phyloP scores from a whole-genome alignment of 1,284 basidiomycete species.

The Microbotryum silenes-acaulis region DNA sequence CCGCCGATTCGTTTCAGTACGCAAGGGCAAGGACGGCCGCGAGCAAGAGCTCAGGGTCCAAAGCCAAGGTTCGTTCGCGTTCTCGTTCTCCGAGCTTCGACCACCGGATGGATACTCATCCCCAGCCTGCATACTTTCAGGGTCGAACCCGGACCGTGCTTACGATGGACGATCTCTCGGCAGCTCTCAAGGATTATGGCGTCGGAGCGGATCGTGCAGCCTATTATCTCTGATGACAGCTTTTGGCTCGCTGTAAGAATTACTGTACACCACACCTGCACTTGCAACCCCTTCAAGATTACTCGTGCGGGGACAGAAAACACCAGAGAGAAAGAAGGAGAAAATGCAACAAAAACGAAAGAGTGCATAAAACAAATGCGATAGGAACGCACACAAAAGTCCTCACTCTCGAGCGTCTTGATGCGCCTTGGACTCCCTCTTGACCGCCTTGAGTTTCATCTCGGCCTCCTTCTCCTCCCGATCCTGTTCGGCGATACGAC shows the following conservation, averaged over 20 bases:
- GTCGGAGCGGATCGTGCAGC: conserved; percentile 62
- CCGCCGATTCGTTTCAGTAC: conserved; percentile 94
- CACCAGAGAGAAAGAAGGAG: too few species aligned
- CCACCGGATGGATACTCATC: neutral
- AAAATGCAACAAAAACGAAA: too few species aligned
- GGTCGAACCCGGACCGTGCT: conserved; percentile 63
- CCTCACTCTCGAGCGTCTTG: conserved; percentile 14
- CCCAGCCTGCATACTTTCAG: conserved; percentile 8
- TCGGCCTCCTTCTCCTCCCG: conserved; percentile 23
- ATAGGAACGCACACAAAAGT: neutral
- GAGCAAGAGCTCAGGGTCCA: too few species aligned
- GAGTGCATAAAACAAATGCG: too few species aligned
- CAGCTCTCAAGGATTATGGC: conserved; percentile 89
- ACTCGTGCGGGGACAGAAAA: too few species aligned
- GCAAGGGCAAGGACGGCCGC: conserved; percentile 74
- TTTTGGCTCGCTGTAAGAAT: too few species aligned
- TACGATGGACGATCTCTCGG: conserved; percentile 92
- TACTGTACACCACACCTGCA: too few species aligned
- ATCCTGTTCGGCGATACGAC: conserved; percentile 19
- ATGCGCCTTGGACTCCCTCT: conserved; percentile 9
- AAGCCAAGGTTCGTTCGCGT: conserved; percentile 10
- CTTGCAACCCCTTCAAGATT: too few species aligned
- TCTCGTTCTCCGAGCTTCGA: neutral
- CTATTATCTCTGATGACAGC: conserved; percentile 23
- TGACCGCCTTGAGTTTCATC: conserved; percentile 16